These are phyloP conservation scores for Heliosperma pusillum DNA, from an alignment of 148 eudicot genomes.

Conservation along the genomic window DNA sequence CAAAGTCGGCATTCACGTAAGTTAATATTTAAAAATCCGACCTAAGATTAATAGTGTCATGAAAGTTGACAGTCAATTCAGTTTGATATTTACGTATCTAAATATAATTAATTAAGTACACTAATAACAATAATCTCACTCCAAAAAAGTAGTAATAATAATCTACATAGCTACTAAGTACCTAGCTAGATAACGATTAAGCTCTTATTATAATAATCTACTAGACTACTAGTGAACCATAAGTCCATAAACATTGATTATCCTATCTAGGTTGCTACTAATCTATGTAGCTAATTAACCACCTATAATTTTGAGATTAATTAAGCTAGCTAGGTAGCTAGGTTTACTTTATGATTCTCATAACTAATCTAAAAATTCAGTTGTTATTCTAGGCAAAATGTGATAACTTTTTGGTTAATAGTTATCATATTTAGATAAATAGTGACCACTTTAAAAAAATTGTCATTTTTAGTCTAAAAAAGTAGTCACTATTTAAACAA, in stretches of 20 bases:
- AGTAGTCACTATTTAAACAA: too few species aligned
- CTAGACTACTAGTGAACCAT: background rate
- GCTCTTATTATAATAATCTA: background rate
- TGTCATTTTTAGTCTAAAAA: too few species aligned
- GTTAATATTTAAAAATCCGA: background rate
- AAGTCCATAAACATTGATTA: background rate
- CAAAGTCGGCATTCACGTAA: background rate
- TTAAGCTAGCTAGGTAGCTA: background rate
- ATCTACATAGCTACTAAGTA: background rate
- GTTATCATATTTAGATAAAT: too few species aligned
- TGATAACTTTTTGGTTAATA: too few species aligned
- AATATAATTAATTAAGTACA: background rate
- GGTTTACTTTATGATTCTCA: background rate
- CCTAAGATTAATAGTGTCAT: background rate
- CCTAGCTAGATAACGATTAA: constrained; percentile 5
- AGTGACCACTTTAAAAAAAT: too few species aligned
- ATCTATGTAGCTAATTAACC: background rate
- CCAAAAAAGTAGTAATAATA: background rate
- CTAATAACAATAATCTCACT: background rate
- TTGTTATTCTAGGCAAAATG: too few species aligned
- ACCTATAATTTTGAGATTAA: background rate
- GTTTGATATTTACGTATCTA: constrained; percentile 3
- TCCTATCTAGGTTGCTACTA: constrained; percentile 8
- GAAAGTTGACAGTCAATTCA: constrained; percentile 13
- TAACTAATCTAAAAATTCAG: too few species aligned